Conservation (phyloP, 2,329 filamentous ascomycete species). For the Epichloe festucae region DNA sequence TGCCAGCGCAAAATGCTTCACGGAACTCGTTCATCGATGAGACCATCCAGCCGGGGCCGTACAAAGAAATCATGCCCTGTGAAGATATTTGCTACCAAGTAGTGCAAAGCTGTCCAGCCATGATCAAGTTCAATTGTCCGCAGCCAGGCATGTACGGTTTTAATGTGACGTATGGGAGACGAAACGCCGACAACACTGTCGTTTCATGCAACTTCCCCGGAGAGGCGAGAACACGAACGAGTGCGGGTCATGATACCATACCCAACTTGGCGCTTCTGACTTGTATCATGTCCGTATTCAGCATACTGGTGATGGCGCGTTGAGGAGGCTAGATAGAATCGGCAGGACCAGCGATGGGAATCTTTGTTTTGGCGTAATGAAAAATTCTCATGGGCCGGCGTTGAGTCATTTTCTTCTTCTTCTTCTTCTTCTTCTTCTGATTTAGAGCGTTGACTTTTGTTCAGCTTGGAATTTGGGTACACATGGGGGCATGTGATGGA, state of each 20-base stretch:
- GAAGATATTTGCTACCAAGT: conserved; percentile 77
- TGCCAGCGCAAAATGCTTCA: conserved; percentile 30
- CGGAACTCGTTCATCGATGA: conserved; percentile 63
- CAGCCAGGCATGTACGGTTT: conserved; percentile 20
- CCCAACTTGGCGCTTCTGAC: conserved; percentile 8
- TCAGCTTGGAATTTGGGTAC: background rate
- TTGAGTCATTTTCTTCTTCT: background rate
- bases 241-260: conserved; percentile 5
- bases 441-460: background rate
- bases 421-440: background rate
- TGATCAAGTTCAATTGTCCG: conserved; percentile 67
- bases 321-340: background rate
- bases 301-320: background rate
- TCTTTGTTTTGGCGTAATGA: background rate
- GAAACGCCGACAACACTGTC: conserved; percentile 10
- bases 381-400: background rate
- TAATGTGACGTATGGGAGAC: conserved; percentile 22
- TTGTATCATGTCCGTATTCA: background rate
- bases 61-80: conserved; percentile 86
- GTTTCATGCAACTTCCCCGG: conserved; percentile 27
- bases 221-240: conserved; percentile 20
- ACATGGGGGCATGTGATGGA: background rate
- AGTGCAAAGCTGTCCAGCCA: conserved; percentile 70
- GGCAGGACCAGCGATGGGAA: background rate
- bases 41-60: conserved; percentile 66